Percentiles rank a stretch among this genome's conserved stretches.
Evolutionary conservation across 2,329 filamentous ascomycete genomes (phyloP).

Genomic region (Colletotrichum higginsianum): DNA sequence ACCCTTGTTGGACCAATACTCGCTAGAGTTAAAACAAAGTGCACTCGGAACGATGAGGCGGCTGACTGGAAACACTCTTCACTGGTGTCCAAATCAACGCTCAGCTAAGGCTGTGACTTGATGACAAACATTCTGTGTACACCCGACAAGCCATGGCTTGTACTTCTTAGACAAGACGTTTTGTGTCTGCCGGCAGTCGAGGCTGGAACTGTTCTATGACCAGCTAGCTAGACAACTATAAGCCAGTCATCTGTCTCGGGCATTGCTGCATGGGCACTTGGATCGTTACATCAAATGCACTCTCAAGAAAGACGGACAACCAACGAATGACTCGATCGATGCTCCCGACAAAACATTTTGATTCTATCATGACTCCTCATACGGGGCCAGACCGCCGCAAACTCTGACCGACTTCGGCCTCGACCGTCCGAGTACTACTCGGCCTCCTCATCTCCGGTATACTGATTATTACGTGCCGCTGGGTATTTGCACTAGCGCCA

Average conservation of each 20-base stretch:
- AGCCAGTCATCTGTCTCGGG: background rate
- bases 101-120: too few relatives aligned
- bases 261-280: background rate
- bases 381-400: slow-evolving; percentile 21
- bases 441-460: slow-evolving; percentile 38
- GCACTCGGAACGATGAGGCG: background rate
- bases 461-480: slow-evolving; percentile 39
- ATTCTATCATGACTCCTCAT: slow-evolving; percentile 38
- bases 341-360: slow-evolving; percentile 20
- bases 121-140: too few relatives aligned
- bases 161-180: background rate
- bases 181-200: background rate
- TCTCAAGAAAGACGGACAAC: too few relatives aligned
- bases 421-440: slow-evolving; percentile 17
- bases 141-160: background rate
- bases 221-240: too few relatives aligned
- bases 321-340: background rate
- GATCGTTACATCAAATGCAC: background rate
- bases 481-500: slow-evolving; percentile 43
- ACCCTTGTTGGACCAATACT: too few relatives aligned
- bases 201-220: background rate
- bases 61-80: background rate
- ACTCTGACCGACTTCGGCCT: slow-evolving; percentile 25
- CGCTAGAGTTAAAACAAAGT: too few relatives aligned
- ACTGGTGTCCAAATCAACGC: too few relatives aligned